These are phyloP conservation scores for Fomitopsis schrenkii DNA, from an alignment of 1,284 basidiomycete species.

Conservation along the genomic window DNA sequence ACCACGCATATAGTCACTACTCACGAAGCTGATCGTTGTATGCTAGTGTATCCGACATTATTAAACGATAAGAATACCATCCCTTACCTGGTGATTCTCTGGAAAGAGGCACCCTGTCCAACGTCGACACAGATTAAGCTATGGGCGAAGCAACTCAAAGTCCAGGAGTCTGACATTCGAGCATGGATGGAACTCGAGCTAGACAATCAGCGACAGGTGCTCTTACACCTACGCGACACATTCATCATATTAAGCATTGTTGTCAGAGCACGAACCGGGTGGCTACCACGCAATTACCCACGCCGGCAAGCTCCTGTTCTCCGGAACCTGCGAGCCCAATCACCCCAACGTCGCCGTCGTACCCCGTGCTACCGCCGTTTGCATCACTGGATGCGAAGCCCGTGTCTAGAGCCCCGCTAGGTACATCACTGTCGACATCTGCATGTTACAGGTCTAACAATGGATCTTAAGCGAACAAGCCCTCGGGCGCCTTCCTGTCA, in stretches of 20 bases:
- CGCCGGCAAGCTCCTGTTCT: constrained; percentile 7
- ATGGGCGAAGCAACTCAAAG: constrained; percentile 4
- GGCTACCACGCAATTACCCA: constrained; percentile 3
- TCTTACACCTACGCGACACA: background rate
- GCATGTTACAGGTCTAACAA: background rate
- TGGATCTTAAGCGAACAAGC: background rate
- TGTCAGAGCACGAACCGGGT: background rate
- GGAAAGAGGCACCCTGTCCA: background rate
- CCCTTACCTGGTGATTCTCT: background rate
- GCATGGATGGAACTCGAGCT: constrained; percentile 1
- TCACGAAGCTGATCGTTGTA: background rate
- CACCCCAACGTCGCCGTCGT: background rate
- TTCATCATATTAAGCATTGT: background rate
- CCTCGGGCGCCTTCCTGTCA: background rate
- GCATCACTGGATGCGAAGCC: background rate
- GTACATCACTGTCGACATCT: background rate
- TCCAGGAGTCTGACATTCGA: background rate
- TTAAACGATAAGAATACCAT: background rate
- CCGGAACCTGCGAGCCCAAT: constrained; percentile 2
- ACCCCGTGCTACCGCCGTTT: background rate
- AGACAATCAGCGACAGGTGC: background rate
- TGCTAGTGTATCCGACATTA: constrained; percentile 7
- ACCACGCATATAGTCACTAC: background rate
- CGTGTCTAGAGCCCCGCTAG: background rate
- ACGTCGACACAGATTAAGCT: background rate